These are phyloP conservation scores for Paecilomyces sp. DNA, from an alignment of 2,329 filamentous ascomycete genomes.

Conservation along the genomic window DNA sequence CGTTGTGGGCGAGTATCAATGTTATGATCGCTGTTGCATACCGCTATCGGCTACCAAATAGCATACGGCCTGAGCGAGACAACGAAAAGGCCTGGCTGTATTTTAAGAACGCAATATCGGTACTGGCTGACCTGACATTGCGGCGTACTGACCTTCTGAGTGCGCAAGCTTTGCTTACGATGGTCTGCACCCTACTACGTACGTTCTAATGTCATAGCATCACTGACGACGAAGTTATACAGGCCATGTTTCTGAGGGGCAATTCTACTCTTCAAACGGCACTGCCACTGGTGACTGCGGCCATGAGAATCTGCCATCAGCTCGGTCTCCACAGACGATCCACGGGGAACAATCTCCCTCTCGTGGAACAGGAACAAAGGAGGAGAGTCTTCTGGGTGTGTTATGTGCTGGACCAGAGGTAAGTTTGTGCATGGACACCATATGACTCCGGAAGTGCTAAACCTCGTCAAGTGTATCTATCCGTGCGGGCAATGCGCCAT, in stretches of 20 bases:
- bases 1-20: conserved; percentile 95
- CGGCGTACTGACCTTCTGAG: conserved; percentile 88
- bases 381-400: conserved; percentile 69
- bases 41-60: conserved; percentile 83
- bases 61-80: conserved; percentile 76
- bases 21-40: conserved; percentile 83
- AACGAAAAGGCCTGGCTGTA: conserved; percentile 89
- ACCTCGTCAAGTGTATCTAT: conserved; percentile 50
- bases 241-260: conserved; percentile 80
- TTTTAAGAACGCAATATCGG: conserved; percentile 89
- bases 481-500: conserved; percentile 58
- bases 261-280: conserved; percentile 90
- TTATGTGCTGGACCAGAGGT: conserved; percentile 64
- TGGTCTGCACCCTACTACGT: conserved; percentile 42
- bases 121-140: conserved; percentile 83
- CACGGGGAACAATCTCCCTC: conserved; percentile 79
- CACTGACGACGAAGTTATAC: neutral
- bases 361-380: conserved; percentile 82
- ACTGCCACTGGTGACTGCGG: conserved; percentile 79
- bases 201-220: neutral
- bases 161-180: conserved; percentile 84
- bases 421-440: conserved; percentile 6
- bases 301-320: conserved; percentile 79
- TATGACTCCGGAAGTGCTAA: neutral
- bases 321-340: conserved; percentile 90